phyloP scores from a whole-genome alignment of 1,139 yeast species.

The Barnettozyma hawaiiensis region DNA sequence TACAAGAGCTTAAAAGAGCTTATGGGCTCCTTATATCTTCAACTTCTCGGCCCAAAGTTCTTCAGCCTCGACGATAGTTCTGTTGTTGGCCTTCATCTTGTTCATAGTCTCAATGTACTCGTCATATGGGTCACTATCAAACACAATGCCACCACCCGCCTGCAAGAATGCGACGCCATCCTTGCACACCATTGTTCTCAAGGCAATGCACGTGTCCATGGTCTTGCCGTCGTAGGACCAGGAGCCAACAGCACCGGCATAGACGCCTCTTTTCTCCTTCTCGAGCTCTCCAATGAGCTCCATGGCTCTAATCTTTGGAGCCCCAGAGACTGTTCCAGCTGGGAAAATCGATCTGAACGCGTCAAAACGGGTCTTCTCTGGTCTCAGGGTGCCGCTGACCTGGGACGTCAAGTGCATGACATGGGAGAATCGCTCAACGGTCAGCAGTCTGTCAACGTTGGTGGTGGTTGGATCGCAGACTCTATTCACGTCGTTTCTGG shows the following conservation, averaged over 20 bases:
- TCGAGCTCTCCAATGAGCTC: slow-evolving; percentile 87
- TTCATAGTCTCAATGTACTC: slow-evolving; percentile 96
- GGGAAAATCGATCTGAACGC: slow-evolving; percentile 97
- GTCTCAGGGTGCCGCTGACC: slow-evolving; percentile 84
- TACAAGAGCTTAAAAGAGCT: too few relatives aligned
- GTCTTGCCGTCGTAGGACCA: slow-evolving; percentile 92
- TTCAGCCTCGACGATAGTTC: slow-evolving; percentile 88
- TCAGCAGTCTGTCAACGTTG: slow-evolving; percentile 78
- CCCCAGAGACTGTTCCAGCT: slow-evolving; percentile 98
- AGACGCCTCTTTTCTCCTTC: slow-evolving; percentile 88
- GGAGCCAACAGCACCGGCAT: slow-evolving; percentile 99
- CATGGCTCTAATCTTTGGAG: slow-evolving; percentile 97
- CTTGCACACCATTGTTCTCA: slow-evolving; percentile 93
- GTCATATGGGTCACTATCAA: slow-evolving; percentile 90
- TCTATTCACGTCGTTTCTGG: slow-evolving; percentile 91
- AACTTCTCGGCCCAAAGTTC: slow-evolving; percentile 47
- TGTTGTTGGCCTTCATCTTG: slow-evolving; percentile 91
- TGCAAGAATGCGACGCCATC: slow-evolving; percentile 88
- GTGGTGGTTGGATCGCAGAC: slow-evolving; percentile 86
- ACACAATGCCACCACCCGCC: slow-evolving; percentile 98
- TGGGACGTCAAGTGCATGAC: slow-evolving; percentile 95
- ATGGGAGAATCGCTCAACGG: slow-evolving; percentile 93
- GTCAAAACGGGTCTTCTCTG: slow-evolving; percentile 84
- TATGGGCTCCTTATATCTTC: not conserved
- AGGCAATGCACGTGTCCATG: slow-evolving; percentile 96